These are phyloP conservation scores for Mortierella sp. DNA, from an alignment of 371 early-diverging fungal species.

Conservation along the genomic window DNA sequence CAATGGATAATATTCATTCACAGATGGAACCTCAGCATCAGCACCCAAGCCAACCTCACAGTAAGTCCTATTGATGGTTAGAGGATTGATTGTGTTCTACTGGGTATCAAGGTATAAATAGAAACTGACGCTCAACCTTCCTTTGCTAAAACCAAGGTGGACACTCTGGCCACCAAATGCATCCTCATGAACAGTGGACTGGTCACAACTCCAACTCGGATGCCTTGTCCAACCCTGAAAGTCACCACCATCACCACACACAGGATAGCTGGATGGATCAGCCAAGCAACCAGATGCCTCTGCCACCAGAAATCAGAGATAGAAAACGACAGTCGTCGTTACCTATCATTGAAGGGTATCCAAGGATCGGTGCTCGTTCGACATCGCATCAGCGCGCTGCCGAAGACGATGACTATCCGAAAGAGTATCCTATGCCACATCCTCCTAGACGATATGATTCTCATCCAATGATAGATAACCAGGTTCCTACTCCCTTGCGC, in stretches of 20 bases:
- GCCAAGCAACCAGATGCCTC: slow-evolving; percentile 1
- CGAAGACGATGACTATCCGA: slow-evolving; percentile 22
- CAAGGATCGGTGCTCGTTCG: slow-evolving; percentile 33
- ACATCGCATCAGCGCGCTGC: slow-evolving; percentile 33
- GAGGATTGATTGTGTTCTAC: too few relatives aligned
- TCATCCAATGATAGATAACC: slow-evolving; percentile 17
- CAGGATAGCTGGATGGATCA: slow-evolving; percentile 11
- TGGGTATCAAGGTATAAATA: too few relatives aligned
- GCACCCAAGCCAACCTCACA: slow-evolving; percentile 27
- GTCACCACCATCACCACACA: background rate
- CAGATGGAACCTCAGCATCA: slow-evolving; percentile 40
- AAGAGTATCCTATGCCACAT: slow-evolving; percentile 16
- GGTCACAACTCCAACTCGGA: slow-evolving; percentile 6
- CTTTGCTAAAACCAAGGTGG: background rate
- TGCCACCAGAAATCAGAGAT: slow-evolving; percentile 11
- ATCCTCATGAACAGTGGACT: slow-evolving; percentile 22
- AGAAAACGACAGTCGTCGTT: slow-evolving; percentile 31
- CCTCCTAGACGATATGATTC: slow-evolving; percentile 43
- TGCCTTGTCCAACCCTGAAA: slow-evolving; percentile 15
- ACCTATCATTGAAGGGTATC: slow-evolving; percentile 23
- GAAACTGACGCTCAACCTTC: too few relatives aligned
- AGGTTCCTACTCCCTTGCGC: slow-evolving; percentile 9
- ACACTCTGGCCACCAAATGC: slow-evolving; percentile 1
- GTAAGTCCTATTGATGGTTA: too few relatives aligned
- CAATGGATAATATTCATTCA: slow-evolving; percentile 45